Evolutionary conservation across 768 basidiomycete genomes (phyloP).

Genomic region (Macrolepiota albuminosa): DNA sequence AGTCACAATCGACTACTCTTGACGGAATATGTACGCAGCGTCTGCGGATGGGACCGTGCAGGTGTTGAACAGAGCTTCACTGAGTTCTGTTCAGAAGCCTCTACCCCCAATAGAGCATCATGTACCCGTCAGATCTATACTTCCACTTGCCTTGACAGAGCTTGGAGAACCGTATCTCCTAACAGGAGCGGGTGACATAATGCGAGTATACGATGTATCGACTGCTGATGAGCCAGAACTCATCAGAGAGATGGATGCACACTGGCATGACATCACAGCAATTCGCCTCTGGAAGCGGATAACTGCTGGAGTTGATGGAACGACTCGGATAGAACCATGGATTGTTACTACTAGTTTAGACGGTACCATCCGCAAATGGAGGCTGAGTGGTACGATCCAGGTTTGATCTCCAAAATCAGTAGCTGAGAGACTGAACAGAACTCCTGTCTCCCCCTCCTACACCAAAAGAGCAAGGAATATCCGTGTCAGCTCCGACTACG

Average conservation of each 20-base stretch:
- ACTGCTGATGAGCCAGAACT: slow-evolving; percentile 62
- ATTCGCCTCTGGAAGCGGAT: slow-evolving; percentile 68
- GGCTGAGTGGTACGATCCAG: slow-evolving; percentile 47
- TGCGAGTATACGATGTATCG: slow-evolving; percentile 79
- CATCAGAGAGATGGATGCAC: slow-evolving; percentile 73
- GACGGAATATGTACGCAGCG: slow-evolving; percentile 39
- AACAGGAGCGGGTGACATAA: slow-evolving; percentile 79
- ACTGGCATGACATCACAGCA: slow-evolving; percentile 85
- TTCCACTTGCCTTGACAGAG: slow-evolving; percentile 60
- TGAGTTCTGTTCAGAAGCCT: slow-evolving; percentile 25
- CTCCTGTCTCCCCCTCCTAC: slow-evolving; percentile 31
- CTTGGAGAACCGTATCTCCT: slow-evolving; percentile 72
- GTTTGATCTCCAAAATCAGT: neutral
- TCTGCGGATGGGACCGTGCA: slow-evolving; percentile 87
- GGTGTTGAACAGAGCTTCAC: slow-evolving; percentile 42
- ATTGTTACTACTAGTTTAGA: slow-evolving; percentile 83
- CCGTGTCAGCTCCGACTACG: slow-evolving; percentile 6
- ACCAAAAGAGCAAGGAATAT: slow-evolving; percentile 6
- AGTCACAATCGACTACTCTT: neutral
- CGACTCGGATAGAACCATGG: slow-evolving; percentile 66
- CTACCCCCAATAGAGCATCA: slow-evolving; percentile 56
- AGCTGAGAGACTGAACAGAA: slow-evolving; percentile 23
- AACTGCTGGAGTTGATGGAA: slow-evolving; percentile 37
- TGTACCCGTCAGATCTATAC: slow-evolving; percentile 63
- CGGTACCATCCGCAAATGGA: slow-evolving; percentile 85